These are phyloP conservation scores for Tolypocladium cylindrosporum DNA, from an alignment of 2,329 filamentous ascomycete species.

Conservation along the genomic window DNA sequence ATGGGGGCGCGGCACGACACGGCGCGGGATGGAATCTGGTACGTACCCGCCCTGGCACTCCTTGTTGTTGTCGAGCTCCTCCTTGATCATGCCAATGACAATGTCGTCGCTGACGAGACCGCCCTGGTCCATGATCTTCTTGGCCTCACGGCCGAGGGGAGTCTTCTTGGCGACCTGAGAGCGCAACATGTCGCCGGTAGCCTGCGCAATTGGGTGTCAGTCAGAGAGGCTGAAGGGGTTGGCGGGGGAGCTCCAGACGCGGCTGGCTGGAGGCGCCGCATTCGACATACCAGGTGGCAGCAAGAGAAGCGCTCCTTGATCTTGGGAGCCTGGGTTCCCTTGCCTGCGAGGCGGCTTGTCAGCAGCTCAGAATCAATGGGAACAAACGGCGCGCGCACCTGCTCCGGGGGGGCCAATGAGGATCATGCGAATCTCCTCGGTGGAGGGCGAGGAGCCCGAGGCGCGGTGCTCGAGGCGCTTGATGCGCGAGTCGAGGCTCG, in stretches of 20 bases:
- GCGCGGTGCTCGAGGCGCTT: slow-evolving; percentile 73
- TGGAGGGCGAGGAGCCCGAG: slow-evolving; percentile 38
- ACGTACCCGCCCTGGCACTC: slow-evolving; percentile 92
- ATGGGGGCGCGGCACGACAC: background rate
- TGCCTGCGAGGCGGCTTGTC: slow-evolving; percentile 49
- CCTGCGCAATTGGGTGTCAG: slow-evolving; percentile 39
- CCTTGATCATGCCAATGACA: slow-evolving; percentile 99
- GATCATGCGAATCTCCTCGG: slow-evolving; percentile 81
- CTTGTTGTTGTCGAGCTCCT: slow-evolving; percentile 83
- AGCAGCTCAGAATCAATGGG: background rate
- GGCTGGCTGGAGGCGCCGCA: background rate
- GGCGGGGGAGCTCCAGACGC: background rate
- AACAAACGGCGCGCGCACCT: slow-evolving; percentile 47
- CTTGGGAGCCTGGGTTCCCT: slow-evolving; percentile 95
- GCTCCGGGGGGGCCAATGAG: slow-evolving; percentile 95
- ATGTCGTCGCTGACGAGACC: slow-evolving; percentile 98
- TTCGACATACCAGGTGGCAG: slow-evolving; percentile 82
- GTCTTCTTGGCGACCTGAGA: slow-evolving; percentile 98
- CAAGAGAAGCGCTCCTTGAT: slow-evolving; percentile 97
- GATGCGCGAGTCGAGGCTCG: slow-evolving; percentile 76
- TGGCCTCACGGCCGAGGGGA: slow-evolving; percentile 83
- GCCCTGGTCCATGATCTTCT: slow-evolving; percentile 99
- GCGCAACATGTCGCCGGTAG: slow-evolving; percentile 97
- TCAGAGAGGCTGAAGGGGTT: background rate
- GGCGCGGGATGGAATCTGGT: background rate